Percentiles rank a stretch among this genome's conserved stretches.
These are phyloP conservation scores for Holtermannia corniformis DNA, from an alignment of 768 basidiomycete genomes.

Conservation along the genomic window DNA sequence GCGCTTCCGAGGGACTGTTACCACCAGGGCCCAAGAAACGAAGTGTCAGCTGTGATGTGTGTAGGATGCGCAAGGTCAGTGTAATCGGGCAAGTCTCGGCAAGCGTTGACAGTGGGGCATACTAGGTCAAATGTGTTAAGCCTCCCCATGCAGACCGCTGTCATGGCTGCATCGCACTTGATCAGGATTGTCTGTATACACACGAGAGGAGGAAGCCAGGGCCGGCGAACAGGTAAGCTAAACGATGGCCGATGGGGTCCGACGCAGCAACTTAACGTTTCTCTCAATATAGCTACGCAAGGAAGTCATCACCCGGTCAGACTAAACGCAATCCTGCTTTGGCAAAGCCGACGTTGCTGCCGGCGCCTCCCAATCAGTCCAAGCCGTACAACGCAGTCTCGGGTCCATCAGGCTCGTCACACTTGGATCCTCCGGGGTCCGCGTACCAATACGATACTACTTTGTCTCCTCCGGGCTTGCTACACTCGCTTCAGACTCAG, in stretches of 20 bases:
- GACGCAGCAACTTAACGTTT: too few species aligned
- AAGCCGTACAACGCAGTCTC: too few species aligned
- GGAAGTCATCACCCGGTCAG: constrained; percentile 5
- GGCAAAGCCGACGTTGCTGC: constrained; percentile 4
- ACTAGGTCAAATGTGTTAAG: constrained; percentile 15
- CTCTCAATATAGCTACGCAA: background rate
- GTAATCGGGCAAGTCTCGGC: too few species aligned
- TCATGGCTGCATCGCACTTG: constrained; percentile 7
- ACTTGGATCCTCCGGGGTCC: background rate
- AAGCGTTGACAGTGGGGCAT: constrained; percentile 7
- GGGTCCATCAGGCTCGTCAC: too few species aligned
- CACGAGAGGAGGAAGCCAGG: constrained; percentile 14
- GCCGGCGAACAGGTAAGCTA: constrained; percentile 10
- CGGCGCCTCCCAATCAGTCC: constrained; percentile 3
- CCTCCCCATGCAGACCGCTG: background rate
- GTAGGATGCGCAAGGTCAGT: background rate
- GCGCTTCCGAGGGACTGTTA: too few species aligned
- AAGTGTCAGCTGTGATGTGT: background rate
- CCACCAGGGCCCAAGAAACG: background rate
- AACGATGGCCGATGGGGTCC: background rate
- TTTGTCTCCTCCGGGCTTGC: too few species aligned
- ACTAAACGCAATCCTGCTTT: too few species aligned
- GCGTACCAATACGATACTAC: too few species aligned
- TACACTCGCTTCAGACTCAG: too few species aligned
- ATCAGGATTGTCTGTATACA: constrained; percentile 10